These are phyloP conservation scores for Vaccinium darrowii DNA, from an alignment of 148 eudicot species.

Conservation along the genomic window DNA sequence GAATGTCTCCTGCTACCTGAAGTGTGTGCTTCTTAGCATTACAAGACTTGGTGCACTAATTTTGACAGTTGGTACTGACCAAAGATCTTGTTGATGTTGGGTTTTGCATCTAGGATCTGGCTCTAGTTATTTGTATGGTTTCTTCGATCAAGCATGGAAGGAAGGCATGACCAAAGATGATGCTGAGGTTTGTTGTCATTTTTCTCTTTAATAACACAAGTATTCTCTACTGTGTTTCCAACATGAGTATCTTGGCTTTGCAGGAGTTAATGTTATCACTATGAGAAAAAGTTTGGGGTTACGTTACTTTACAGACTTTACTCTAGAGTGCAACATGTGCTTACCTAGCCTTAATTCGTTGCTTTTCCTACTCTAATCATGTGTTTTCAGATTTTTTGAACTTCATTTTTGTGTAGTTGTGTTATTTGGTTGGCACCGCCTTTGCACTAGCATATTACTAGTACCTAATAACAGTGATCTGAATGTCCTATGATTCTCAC, in stretches of 20 bases:
- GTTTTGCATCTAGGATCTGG: slow-evolving; percentile 61
- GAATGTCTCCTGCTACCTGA: background rate
- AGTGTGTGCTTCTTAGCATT: background rate
- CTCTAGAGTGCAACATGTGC: background rate
- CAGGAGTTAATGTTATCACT: background rate
- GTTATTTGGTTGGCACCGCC: background rate
- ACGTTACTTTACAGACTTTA: background rate
- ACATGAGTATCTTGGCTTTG: background rate
- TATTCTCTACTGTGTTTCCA: background rate
- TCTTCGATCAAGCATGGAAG: slow-evolving; percentile 81
- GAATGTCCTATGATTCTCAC: background rate
- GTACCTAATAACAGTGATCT: background rate
- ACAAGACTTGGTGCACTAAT: background rate
- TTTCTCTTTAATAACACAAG: background rate
- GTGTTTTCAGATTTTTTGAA: background rate
- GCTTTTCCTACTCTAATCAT: background rate
- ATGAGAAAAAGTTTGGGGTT: background rate
- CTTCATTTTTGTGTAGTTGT: background rate
- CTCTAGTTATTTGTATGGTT: slow-evolving; percentile 77
- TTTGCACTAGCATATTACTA: background rate
- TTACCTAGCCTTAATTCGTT: background rate
- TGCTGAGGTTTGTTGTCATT: slow-evolving; percentile 65
- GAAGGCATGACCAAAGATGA: slow-evolving; percentile 77
- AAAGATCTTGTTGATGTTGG: background rate
- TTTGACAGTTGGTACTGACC: background rate